A percentile compares a stretch with the other conserved stretches of the same genome.
Evolutionary conservation across 2,329 filamentous ascomycete genomes (phyloP).

Genomic region (Raffaelea albimanens): DNA sequence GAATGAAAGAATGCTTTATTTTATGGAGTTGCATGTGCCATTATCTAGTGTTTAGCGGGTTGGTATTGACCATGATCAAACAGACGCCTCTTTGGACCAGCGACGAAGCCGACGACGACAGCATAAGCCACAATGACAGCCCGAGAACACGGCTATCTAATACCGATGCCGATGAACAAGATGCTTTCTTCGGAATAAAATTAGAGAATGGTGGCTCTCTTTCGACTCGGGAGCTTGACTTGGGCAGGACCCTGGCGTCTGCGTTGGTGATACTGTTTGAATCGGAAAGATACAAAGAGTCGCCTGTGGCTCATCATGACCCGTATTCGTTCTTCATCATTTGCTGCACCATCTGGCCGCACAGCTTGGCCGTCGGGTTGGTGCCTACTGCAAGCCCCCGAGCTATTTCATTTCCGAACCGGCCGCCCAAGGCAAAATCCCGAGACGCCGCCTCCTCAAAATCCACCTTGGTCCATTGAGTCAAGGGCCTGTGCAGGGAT

Average conservation of each 20-base stretch:
- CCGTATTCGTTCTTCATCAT: constrained; percentile 62
- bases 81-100: constrained; percentile 5
- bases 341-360: constrained; percentile 59
- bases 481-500: constrained; percentile 22
- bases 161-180: too few relatives aligned
- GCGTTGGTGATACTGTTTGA: not conserved
- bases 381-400: constrained; percentile 54
- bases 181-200: not conserved
- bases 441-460: constrained; percentile 55
- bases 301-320: not conserved
- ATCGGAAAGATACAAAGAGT: not conserved
- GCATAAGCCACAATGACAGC: not conserved
- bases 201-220: too few relatives aligned
- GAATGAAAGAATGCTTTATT: too few relatives aligned
- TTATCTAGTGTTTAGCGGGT: too few relatives aligned
- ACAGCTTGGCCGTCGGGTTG: constrained; percentile 61
- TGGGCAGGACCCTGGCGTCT: not conserved
- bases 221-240: too few relatives aligned
- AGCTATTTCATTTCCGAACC: constrained; percentile 57
- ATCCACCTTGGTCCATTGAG: constrained; percentile 39
- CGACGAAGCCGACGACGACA: constrained; percentile 1
- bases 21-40: too few relatives aligned
- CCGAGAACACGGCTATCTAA: too few relatives aligned
- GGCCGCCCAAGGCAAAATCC: constrained; percentile 55
- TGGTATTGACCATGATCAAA: too few relatives aligned